Evolutionary conservation across 805 yeast genomes (phyloP).

Genomic region (Limtongia smithiae): DNA sequence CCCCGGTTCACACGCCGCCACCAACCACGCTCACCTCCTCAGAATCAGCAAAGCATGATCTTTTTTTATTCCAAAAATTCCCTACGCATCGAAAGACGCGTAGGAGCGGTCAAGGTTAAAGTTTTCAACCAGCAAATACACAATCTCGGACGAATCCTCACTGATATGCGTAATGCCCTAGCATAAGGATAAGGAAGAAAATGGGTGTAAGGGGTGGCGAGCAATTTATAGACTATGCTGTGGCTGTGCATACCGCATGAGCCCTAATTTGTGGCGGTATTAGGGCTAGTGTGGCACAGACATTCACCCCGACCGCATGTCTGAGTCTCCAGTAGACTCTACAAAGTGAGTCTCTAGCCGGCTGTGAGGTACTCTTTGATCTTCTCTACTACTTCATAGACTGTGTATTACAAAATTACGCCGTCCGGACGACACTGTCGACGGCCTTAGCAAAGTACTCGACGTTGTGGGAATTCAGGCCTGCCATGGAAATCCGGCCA

Average conservation of each 20-base stretch:
- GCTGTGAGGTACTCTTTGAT: too few species aligned
- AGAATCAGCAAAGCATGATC: too few species aligned
- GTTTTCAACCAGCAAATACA: constrained; percentile 99
- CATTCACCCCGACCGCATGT: too few species aligned
- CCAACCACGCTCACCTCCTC: too few species aligned
- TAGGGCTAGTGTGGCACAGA: too few species aligned
- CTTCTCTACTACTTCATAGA: too few species aligned
- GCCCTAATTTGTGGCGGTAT: too few species aligned
- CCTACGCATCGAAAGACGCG: constrained; percentile 32
- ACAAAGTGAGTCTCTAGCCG: too few species aligned
- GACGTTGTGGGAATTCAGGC: constrained; percentile 76
- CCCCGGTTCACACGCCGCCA: too few species aligned
- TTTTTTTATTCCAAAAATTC: constrained; percentile 44
- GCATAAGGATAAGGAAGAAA: constrained; percentile 83
- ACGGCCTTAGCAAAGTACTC: constrained; percentile 74
- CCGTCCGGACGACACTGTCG: constrained; percentile 41
- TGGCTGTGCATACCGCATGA: too few species aligned
- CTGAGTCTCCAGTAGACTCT: too few species aligned
- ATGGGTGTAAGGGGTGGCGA: constrained; percentile 20
- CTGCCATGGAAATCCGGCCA: constrained; percentile 94
- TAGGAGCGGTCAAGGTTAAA: constrained; percentile 82
- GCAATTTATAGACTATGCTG: constrained; percentile 4
- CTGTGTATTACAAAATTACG: too few species aligned
- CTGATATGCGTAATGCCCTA: constrained; percentile 99
- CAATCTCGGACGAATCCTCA: constrained; percentile 99